Conservation (phyloP, 371 early-diverging fungal species). For the Zancudomyces culisetae region DNA sequence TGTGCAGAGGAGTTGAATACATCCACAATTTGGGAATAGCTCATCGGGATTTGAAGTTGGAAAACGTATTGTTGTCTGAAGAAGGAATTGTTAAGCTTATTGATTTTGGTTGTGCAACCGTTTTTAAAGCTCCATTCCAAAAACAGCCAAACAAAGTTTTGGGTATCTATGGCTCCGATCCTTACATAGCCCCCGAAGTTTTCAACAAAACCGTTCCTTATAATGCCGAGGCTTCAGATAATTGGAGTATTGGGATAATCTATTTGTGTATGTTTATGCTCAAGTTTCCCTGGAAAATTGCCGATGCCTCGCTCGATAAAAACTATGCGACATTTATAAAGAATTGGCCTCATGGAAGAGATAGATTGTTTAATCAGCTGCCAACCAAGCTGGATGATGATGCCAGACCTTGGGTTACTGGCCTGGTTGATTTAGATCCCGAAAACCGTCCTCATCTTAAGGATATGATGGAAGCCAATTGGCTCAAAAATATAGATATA, state of each 20-base stretch:
- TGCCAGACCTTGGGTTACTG: conserved; percentile 15
- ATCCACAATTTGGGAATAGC: conserved; percentile 58
- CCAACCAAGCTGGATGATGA: conserved; percentile 15
- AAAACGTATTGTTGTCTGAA: conserved; percentile 57
- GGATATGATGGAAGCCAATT: conserved; percentile 33
- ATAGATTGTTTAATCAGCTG: conserved; percentile 20
- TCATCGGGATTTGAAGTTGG: conserved; percentile 76
- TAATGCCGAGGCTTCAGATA: conserved; percentile 46
- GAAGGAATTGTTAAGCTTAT: conserved; percentile 62
- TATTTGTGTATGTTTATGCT: conserved; percentile 53
- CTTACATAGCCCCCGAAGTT: conserved; percentile 85
- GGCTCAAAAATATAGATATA: conserved; percentile 31
- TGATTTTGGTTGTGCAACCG: conserved; percentile 83
- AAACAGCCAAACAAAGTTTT: conserved; percentile 33
- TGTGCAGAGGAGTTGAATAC: conserved; percentile 50
- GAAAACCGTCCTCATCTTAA: conserved; percentile 26
- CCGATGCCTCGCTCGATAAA: conserved; percentile 34
- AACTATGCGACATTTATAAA: conserved; percentile 30
- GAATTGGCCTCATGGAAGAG: conserved; percentile 23
- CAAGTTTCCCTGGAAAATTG: conserved; percentile 53
- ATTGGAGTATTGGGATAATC: conserved; percentile 64
- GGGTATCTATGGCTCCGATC: conserved; percentile 68
- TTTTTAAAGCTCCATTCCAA: conserved; percentile 50
- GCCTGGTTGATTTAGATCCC: conserved; percentile 32
- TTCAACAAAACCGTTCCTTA: conserved; percentile 31